Evolutionary conservation across 768 basidiomycete species (phyloP), one percentile per base, ranked within the genome.

Genomic region (Rhodotorula kratochvilovae): DNA sequence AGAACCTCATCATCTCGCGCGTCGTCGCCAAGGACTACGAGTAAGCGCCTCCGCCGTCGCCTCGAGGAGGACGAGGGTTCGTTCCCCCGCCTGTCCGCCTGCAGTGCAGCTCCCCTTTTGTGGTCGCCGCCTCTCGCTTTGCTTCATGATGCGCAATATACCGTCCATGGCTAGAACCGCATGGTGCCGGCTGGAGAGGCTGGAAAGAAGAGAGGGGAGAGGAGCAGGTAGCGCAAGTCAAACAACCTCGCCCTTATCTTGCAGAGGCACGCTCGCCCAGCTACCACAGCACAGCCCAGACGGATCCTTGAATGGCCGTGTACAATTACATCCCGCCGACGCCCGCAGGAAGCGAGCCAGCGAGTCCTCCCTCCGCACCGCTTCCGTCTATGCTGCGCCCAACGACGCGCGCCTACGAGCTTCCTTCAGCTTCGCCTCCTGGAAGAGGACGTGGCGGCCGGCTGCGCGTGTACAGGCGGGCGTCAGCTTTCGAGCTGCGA

Each of bases 1-100:
- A 80, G 69, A 75, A 78, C 29, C 58, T 82, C 71, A 80, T 82
- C 76, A 79, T 82, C 53, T 80, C 79, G 25, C 70, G 81, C 48
- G 61, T 69, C 46, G 68, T 73, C 60, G 68, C 61, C 11, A 51
- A 69, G 3, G 72, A 68, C 57, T 73, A 63, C 61, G 64, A 59
- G 21, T 72, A 39, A 29, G 4, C 25, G 45, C 5, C 33, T 35
- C 6, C 27, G 19, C 2, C 1, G 5, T 33, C 33, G 8, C 55
- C 33, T 7, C 23, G 8, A 15, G 2, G 7, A 25, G 13, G 35
- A 56, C 35, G 55, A 25, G 29, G 4, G 16, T n/a, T 16, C 53
- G 29, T 29, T 15, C 53, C 7, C 16, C 53, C 53, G 29, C 29
- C 33, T 54, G 29, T 16, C 48, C 11, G 5, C 25, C 25, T 27